phyloP scores from a whole-genome alignment of 2,329 filamentous ascomycete genomes.

The Trichoderma harzianum region DNA sequence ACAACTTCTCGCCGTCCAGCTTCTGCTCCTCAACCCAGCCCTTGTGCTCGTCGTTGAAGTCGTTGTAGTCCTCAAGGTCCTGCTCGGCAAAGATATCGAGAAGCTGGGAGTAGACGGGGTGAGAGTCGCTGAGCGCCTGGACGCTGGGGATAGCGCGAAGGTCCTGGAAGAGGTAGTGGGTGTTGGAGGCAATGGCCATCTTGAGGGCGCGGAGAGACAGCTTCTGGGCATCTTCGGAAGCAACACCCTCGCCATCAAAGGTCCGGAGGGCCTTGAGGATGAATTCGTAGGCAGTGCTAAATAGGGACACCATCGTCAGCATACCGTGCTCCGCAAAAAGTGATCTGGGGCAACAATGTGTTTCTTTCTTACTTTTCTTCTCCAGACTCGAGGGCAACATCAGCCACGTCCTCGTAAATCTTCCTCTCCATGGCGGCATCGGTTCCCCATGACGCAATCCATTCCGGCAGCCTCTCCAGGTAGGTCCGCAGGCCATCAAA shows the following conservation, averaged over 20 bases:
- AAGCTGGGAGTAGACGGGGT: conserved; percentile 82
- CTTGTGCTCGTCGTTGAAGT: conserved; percentile 89
- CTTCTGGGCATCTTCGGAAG: conserved; percentile 58
- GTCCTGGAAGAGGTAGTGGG: conserved; percentile 71
- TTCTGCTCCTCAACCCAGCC: conserved; percentile 77
- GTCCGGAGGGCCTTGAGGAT: conserved; percentile 60
- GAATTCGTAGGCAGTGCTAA: conserved; percentile 63
- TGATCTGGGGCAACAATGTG: background rate
- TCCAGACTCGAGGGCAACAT: conserved; percentile 73
- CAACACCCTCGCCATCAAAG: conserved; percentile 55
- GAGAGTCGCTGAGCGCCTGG: conserved; percentile 80
- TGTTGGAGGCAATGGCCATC: conserved; percentile 50
- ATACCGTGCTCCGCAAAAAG: background rate
- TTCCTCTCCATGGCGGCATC: conserved; percentile 80
- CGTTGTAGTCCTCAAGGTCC: conserved; percentile 90
- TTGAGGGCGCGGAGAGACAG: conserved; percentile 57
- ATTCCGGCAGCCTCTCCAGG: conserved; percentile 75
- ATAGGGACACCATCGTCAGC: background rate
- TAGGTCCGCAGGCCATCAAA: conserved; percentile 84
- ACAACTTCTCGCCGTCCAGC: conserved; percentile 68
- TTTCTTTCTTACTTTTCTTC: conserved; percentile 65
- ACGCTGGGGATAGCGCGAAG: conserved; percentile 78
- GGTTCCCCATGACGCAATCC: conserved; percentile 80
- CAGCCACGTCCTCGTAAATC: conserved; percentile 77
- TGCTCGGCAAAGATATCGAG: conserved; percentile 95